Evolutionary conservation across 352 stramenopile genomes (phyloP).

Genomic region (Pythium angustatum): DNA sequence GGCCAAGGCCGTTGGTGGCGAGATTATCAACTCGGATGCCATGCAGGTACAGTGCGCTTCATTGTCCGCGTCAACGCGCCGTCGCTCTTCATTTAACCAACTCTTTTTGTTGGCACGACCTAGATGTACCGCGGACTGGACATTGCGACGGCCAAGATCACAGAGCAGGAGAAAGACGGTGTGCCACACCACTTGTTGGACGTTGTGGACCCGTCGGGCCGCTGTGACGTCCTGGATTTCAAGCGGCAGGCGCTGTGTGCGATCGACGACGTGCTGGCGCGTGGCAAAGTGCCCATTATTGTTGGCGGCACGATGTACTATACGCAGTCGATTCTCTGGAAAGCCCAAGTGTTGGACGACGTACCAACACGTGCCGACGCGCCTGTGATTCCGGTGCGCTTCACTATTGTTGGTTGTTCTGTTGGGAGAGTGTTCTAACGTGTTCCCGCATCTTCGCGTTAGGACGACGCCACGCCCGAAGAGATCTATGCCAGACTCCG

Average conservation of each 20-base stretch:
- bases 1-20: conserved; percentile 84
- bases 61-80: background rate
- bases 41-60: conserved; percentile 64
- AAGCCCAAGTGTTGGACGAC: conserved; percentile 83
- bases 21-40: conserved; percentile 91
- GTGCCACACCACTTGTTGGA: conserved; percentile 90
- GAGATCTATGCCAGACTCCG: conserved; percentile 62
- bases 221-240: conserved; percentile 85
- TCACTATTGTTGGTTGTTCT: too few relatives aligned
- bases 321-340: conserved; percentile 89
- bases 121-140: conserved; percentile 89
- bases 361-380: conserved; percentile 36
- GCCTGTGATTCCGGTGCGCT: conserved; percentile 25
- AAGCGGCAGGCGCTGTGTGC: conserved; percentile 64
- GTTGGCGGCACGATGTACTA: conserved; percentile 94
- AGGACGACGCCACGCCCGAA: conserved; percentile 45
- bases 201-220: conserved; percentile 72
- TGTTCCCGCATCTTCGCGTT: too few relatives aligned
- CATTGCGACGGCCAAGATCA: conserved; percentile 90
- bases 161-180: conserved; percentile 80
- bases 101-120: background rate
- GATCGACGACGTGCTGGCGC: conserved; percentile 84
- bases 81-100: background rate
- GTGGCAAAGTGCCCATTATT: conserved; percentile 90
- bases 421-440: too few relatives aligned